Base-by-base conservation (phyloP, 1,284 basidiomycete species). In the Irpex sp. region DNA sequence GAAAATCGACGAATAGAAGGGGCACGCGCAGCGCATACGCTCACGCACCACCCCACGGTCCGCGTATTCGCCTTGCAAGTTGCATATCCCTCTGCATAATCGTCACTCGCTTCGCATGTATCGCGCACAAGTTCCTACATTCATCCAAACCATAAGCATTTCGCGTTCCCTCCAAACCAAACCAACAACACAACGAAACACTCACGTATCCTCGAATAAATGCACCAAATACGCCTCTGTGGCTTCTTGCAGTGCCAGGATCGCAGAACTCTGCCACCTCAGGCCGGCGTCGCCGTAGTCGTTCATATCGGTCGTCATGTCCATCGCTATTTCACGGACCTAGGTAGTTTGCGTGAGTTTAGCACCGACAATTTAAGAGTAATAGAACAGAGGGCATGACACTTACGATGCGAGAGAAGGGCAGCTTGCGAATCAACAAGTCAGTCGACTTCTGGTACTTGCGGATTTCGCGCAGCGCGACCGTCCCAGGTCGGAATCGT, bases 21-120 rank as follows among this genome's bases (percentile, higher is more conserved):
- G n/a, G n/a, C n/a, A n/a, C n/a, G n/a, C n/a, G n/a, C n/a, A n/a
- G n/a, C n/a, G n/a, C n/a, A n/a, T n/a, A n/a, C n/a, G n/a, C 5
- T 57, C 16, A 45, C 7, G 14, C 14, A n/a, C 62, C 62, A 35
- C 83, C 85, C 87, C 89, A 92, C 52, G 85, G 84, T 2, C 96
- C 96, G 62, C 96, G 86, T 79, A 99, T 93, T 66, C 96, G 86
- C 61, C 96, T 84, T 28, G 96, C 96, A 52, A 99, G 88, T 67
- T 97, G 94, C 66, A 99, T 96, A 72, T 99, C 97, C 66, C 91
- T 85, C 65, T 94, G 93, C 96, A 98, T 98, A 70, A 99, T 91
- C 6, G 97, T 99, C 12, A 99, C 97, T 70, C 96, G 90, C 77
- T 97, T 98, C 33, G 97, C 96, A 73, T 99, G 97, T 65, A 99